phyloP scores from a whole-genome alignment of 352 stramenopile genomes.

The Phytophthora crassamura region DNA sequence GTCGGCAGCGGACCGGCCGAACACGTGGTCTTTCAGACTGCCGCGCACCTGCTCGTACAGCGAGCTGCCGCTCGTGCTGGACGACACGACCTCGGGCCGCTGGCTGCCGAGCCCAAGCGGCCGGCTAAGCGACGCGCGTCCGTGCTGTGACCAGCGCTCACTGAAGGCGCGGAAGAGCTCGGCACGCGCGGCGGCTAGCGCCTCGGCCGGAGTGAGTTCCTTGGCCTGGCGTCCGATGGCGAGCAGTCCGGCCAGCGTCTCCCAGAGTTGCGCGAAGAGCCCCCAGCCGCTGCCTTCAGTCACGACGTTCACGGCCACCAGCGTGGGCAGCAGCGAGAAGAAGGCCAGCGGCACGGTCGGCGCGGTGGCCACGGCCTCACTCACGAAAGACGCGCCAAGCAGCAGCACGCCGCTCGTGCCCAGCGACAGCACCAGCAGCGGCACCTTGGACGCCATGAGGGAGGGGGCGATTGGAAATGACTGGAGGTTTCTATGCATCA shows the following conservation, averaged over 20 bases:
- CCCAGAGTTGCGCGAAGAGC: conserved; percentile 38
- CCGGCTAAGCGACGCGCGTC: conserved; percentile 23
- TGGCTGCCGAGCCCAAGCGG: conserved; percentile 37
- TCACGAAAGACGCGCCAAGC: conserved; percentile 5
- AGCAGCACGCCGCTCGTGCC: conserved; percentile 37
- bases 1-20: conserved; percentile 40
- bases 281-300: conserved; percentile 43
- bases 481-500: conserved; percentile 11
- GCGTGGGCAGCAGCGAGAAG: conserved; percentile 58
- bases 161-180: conserved; percentile 57
- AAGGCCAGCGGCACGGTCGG: conserved; percentile 49
- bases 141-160: conserved; percentile 48
- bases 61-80: conserved; percentile 56
- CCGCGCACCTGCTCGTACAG: conserved; percentile 75
- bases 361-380: conserved; percentile 8
- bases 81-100: conserved; percentile 43
- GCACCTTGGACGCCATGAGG: conserved; percentile 47
- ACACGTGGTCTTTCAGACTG: conserved; percentile 63
- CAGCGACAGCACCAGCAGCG: conserved; percentile 33
- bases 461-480: not conserved
- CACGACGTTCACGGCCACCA: conserved; percentile 50
- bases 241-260: conserved; percentile 36
- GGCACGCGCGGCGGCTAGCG: conserved; percentile 35
- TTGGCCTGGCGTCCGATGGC: conserved; percentile 21
- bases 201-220: conserved; percentile 22